A percentile compares a stretch with the other conserved stretches of the same genome.
These are phyloP conservation scores for Mallotus japonicus DNA, from an alignment of 441 rosid genomes.

Conservation along the genomic window DNA sequence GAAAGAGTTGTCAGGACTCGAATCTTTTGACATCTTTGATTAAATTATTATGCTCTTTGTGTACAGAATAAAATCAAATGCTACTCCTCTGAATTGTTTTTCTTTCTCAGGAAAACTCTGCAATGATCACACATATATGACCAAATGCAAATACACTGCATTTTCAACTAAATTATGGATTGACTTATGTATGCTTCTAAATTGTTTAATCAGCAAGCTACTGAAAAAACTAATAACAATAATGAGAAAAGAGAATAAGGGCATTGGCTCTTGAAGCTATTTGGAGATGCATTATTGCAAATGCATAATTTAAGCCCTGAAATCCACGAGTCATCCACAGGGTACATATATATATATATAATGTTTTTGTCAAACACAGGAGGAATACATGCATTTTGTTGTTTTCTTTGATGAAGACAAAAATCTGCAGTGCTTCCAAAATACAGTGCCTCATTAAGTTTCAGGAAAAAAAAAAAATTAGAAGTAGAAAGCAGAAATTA, in stretches of 20 bases:
- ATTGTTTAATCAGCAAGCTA: background rate
- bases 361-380: background rate
- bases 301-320: background rate
- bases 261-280: background rate
- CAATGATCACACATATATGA: constrained; percentile 9
- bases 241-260: background rate
- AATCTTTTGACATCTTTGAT: background rate
- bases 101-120: background rate
- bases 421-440: background rate
- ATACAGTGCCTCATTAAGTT: background rate
- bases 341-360: background rate
- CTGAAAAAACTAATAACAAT: background rate
- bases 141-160: constrained; percentile 1
- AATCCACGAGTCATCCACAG: background rate
- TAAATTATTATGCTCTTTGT: background rate
- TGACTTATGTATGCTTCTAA: background rate
- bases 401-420: background rate
- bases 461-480: background rate
- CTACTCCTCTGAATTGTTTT: background rate
- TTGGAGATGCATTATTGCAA: background rate
- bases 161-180: background rate
- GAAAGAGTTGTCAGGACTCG: background rate
- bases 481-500: background rate
- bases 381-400: background rate
- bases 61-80: background rate